Base-by-base conservation (phyloP, 345 rosid genomes). In the Populus simonii region DNA sequence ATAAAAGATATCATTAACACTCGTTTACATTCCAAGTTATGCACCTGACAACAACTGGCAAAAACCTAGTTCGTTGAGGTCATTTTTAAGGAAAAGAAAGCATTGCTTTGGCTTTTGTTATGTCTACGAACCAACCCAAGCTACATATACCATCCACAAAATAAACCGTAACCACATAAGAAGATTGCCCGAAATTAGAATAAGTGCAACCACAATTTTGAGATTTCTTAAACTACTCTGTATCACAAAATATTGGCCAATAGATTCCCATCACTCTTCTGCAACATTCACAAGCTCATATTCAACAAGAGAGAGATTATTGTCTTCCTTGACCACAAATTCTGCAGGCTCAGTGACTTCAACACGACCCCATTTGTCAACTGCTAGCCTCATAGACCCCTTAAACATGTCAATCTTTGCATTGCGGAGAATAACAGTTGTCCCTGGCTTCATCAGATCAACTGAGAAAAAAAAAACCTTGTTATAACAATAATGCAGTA, bases 361-460 rank as follows among this genome's bases (percentile, higher is more conserved):
- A 59, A 82, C 82, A 31, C 82, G 82, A 38, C 85, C 85, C 85
- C 82, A 78, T 57, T 75, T 82, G 77, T 82, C 85, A 74, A 79
- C 82, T 51, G 82, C 82, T 35, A 82, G 77, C 79, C 85, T 82
- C 85, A 82, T 82, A 49, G 85, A 82, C 67, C 82, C 82, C 73
- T 79, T 82, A 29, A 71, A 78, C 82, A 82, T 78, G 62, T 82
- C 85, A 27, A 82, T 82, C 49, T 82, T 82, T 13, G 82, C 85
- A 79, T 82, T 93, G 67, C 93, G 89, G 62, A 93, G 83, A 72
- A 79, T 86, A 31, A 93, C 86, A 17, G 88, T 90, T 17, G 82
- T 53, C 35, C 93, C 98, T 65, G 92, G 93, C 85, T 89, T 89
- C 96, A 92, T 88, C 77, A 90, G 70, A 81, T 92, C 94, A 88